Evolutionary conservation across 768 basidiomycete species (phyloP).

Genomic region (Hygrophorus russula): DNA sequence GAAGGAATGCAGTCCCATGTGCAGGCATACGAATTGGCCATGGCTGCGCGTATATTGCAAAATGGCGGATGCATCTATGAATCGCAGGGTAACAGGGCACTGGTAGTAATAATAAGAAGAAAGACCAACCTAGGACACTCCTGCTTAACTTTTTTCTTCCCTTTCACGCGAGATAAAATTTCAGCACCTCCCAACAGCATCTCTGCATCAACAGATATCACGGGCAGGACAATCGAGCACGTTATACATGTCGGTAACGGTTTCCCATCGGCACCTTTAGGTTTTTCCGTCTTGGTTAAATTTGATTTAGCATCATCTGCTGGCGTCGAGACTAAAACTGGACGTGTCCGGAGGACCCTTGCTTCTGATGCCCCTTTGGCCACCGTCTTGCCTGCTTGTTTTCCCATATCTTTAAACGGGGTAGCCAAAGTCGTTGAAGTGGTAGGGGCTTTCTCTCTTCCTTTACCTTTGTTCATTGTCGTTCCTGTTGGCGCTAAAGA

Average conservation of each 20-base stretch:
- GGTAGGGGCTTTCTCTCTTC: constrained; percentile 7
- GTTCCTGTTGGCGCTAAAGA: constrained; percentile 6
- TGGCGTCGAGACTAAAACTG: constrained; percentile 22
- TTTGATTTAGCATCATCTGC: constrained; percentile 26
- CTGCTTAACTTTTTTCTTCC: constrained; percentile 50
- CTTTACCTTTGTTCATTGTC: constrained; percentile 2
- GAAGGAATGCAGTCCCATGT: constrained; percentile 31
- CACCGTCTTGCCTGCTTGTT: constrained; percentile 23
- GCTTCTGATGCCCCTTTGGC: constrained; percentile 43
- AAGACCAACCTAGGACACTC: constrained; percentile 64
- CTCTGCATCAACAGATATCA: constrained; percentile 65
- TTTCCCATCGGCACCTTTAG: constrained; percentile 53
- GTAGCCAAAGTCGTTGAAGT: not conserved
- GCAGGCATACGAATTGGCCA: constrained; percentile 60
- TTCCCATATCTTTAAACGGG: constrained; percentile 18
- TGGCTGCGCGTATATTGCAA: constrained; percentile 57
- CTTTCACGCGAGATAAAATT: constrained; percentile 23
- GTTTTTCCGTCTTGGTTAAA: constrained; percentile 24
- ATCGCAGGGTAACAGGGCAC: not conserved
- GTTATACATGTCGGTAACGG: constrained; percentile 61
- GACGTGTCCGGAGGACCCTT: constrained; percentile 40
- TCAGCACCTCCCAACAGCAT: constrained; percentile 62
- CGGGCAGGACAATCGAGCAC: constrained; percentile 59
- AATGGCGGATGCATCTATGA: constrained; percentile 66
- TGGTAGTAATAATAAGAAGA: constrained; percentile 7